Evolutionary conservation across 2,329 filamentous ascomycete genomes (phyloP).

Genomic region (Coleophoma crateriformis): DNA sequence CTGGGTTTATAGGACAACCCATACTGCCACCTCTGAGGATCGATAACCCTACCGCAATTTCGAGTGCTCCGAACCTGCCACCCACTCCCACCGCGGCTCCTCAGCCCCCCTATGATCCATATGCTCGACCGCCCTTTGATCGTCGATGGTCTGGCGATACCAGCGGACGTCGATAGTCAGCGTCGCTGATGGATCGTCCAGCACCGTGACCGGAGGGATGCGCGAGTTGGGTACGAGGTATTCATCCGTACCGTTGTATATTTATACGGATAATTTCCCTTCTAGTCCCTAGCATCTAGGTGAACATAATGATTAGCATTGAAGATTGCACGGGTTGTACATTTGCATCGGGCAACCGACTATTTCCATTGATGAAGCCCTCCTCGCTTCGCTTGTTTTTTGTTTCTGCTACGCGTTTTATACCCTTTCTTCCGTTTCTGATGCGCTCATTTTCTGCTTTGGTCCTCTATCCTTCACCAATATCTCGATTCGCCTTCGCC

Average conservation of each 20-base stretch:
- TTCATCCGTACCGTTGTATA: too few relatives aligned
- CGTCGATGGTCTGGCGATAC: conserved; percentile 20
- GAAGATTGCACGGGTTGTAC: background rate
- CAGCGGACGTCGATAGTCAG: conserved; percentile 3
- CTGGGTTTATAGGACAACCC: conserved; percentile 13
- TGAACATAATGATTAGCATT: background rate
- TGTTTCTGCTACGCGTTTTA: background rate
- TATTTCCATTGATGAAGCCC: background rate
- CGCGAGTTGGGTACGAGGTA: too few relatives aligned
- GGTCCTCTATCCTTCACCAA: background rate
- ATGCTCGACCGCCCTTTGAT: conserved; percentile 16
- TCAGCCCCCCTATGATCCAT: conserved; percentile 18
- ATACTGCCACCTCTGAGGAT: conserved; percentile 25
- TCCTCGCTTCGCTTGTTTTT: background rate
- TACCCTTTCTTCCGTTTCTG: background rate
- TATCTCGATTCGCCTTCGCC: too few relatives aligned
- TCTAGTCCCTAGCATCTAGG: background rate
- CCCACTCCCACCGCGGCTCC: conserved; percentile 13
- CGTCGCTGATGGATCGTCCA: too few relatives aligned
- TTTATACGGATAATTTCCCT: background rate
- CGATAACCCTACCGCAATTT: conserved; percentile 14
- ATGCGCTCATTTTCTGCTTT: background rate
- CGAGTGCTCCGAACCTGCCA: conserved; percentile 5
- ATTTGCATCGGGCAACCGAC: background rate
- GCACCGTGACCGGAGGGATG: too few relatives aligned